Conservation (phyloP, 805 yeast genomes). For the Dipodascus geniculatus region DNA sequence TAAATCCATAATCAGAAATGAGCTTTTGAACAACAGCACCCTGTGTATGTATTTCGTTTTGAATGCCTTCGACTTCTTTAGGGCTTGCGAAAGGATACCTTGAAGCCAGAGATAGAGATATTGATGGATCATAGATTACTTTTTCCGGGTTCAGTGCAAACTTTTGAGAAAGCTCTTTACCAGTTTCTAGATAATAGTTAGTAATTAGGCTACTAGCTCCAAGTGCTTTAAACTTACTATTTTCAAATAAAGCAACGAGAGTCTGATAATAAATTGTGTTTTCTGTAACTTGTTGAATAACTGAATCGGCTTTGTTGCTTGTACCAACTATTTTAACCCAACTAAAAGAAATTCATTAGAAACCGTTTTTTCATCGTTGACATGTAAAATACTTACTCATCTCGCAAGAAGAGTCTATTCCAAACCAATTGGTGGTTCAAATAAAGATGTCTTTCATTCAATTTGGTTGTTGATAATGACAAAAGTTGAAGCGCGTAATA, state of each 20-base stretch:
- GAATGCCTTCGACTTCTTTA: slow-evolving; percentile 4
- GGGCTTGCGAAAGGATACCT: slow-evolving; percentile 10
- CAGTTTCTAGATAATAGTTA: slow-evolving; percentile 5
- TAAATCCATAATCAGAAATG: slow-evolving; percentile 4
- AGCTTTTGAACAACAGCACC: slow-evolving; percentile 2
- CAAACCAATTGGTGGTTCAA: slow-evolving; percentile 36
- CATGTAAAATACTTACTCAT: slow-evolving; percentile 24
- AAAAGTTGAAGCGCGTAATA: slow-evolving; percentile 41
- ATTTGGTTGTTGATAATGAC: slow-evolving; percentile 24
- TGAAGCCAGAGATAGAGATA: not conserved
- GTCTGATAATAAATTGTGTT: slow-evolving; percentile 38
- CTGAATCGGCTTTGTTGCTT: slow-evolving; percentile 32
- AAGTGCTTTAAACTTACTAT: not conserved
- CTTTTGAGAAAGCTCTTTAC: not conserved
- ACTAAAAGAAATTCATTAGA: not conserved
- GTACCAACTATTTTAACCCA: slow-evolving; percentile 34
- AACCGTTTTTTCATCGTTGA: not conserved
- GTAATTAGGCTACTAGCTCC: slow-evolving; percentile 1
- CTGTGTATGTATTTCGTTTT: slow-evolving; percentile 5
- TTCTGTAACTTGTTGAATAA: slow-evolving; percentile 28
- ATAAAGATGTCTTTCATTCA: slow-evolving; percentile 22
- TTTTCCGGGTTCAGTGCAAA: not conserved
- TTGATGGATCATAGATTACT: not conserved
- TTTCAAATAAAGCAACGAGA: slow-evolving; percentile 12
- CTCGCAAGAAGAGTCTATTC: slow-evolving; percentile 45